Evolutionary conservation across 768 basidiomycete genomes (phyloP).

Genomic region (Rhizopogon sp.): DNA sequence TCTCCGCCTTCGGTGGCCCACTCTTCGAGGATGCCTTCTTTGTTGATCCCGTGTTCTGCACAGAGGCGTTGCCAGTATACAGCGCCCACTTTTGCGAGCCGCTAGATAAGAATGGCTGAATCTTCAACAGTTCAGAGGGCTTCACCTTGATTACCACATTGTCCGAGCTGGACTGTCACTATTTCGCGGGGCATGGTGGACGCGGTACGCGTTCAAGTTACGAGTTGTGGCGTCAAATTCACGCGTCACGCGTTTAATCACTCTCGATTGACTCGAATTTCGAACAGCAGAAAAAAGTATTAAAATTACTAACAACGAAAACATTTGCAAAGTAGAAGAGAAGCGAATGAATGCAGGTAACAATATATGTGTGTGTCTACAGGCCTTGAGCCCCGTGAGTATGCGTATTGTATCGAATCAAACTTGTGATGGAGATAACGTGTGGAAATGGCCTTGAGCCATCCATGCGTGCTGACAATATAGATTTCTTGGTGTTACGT

Average conservation of each 20-base stretch:
- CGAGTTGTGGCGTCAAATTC: conserved; percentile 3
- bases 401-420: conserved; percentile 11
- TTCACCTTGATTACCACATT: conserved; percentile 89
- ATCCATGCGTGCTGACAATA: conserved; percentile 9
- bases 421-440: conserved; percentile 2
- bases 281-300: conserved; percentile 7
- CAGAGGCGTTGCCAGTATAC: conserved; percentile 99
- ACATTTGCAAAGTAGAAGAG: conserved; percentile 5
- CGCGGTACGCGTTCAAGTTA: conserved; percentile 10
- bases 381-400: conserved; percentile 32
- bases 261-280: not conserved
- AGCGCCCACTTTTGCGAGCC: conserved; percentile 68
- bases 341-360: conserved; percentile 14
- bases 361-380: conserved; percentile 20
- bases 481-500: conserved; percentile 11
- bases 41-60: conserved; percentile 96
- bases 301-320: conserved; percentile 7
- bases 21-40: conserved; percentile 93
- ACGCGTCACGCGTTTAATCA: conserved; percentile 5
- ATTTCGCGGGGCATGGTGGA: conserved; percentile 74
- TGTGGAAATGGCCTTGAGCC: conserved; percentile 25
- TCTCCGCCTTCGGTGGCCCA: conserved; percentile 96
- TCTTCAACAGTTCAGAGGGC: conserved; percentile 19
- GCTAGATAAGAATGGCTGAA: conserved; percentile 5
- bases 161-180: conserved; percentile 80